Base-by-base conservation (phyloP, 176 grass and related monocot genomes). In the Lolium rigidum region DNA sequence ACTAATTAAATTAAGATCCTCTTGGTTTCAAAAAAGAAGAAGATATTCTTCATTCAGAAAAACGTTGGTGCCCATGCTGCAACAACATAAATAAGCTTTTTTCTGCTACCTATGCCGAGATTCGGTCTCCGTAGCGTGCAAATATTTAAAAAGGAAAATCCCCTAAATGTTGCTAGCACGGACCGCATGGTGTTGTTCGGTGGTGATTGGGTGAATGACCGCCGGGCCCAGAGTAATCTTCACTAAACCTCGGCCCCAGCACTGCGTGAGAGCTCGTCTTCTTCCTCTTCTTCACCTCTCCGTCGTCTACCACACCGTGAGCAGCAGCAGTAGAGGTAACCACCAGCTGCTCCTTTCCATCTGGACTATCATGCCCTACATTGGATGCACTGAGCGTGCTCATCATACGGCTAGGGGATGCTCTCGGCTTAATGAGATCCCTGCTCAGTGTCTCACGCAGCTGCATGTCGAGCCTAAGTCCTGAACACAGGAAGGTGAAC, bases 201-300 rank as follows among this genome's bases (percentile, higher is more conserved):
- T 89, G 82, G 56, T 89, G 87, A 71, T 89, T 89, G 16, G 76
- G 76, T 37, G 87, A 66, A 74, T 89, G 87, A 18, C 87, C 87
- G 9, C 57, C 65, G 57, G 87, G 82, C 76, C 87, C 87, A 0
- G 57, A 25, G 66, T 89, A 89, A 7, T 89, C 81, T 43, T 84
- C 66, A 14, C 51, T 44, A 60, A 81, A 63, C 46, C 44, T 84
- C 14, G 31, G 56, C 9, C 44, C 31, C n/a, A 73, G 20, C 1
- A 28, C 0, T 13, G 11, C 54, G 39, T 24, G 65, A 12, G 31
- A 35, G 63, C 18, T 68, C 46, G 18, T 21, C 28, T 21, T 38
- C 68, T 20, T 38, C 65, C 31, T 69, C 66, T 20, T 69, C 66
- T 39, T 39, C 6, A 10, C 16, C 66, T 10, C 66, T 41, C 35